A percentile compares a stretch with the other conserved stretches of the same genome.
Evolutionary conservation across 2,329 filamentous ascomycete genomes (phyloP).

Genomic region (Aureobasidium sp.): DNA sequence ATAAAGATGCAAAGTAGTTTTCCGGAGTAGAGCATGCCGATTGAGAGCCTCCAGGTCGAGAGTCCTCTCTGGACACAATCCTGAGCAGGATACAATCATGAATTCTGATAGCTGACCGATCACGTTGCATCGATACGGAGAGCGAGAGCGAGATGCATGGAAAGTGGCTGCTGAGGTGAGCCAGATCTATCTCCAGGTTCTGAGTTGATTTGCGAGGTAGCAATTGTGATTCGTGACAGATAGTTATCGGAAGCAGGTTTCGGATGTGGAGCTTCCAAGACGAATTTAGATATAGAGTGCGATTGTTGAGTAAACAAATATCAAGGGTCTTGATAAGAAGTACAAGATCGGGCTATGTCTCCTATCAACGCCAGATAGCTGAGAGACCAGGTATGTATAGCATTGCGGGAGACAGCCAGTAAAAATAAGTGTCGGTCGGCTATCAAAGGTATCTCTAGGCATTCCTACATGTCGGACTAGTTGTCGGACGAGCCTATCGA

Average conservation of each 20-base stretch:
- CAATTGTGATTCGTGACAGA: neutral
- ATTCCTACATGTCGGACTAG: too few species aligned
- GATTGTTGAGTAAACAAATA: neutral
- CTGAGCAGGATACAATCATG: neutral
- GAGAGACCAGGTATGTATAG: neutral
- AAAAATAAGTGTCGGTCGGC: too few species aligned
- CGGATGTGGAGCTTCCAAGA: neutral
- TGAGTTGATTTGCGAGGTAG: neutral
- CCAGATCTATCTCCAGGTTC: conserved; percentile 23
- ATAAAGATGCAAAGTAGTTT: neutral
- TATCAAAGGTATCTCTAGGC: too few species aligned
- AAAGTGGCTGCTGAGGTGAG: conserved; percentile 43
- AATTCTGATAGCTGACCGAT: neutral
- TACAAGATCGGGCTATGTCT: neutral
- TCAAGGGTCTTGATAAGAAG: neutral
- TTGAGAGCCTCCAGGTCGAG: neutral
- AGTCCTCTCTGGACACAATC: neutral
- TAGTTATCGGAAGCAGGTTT: neutral
- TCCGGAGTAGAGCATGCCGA: neutral
- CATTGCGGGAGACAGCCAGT: neutral
- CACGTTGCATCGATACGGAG: neutral
- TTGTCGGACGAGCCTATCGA: neutral
- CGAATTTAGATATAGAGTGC: neutral
- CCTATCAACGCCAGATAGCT: neutral
- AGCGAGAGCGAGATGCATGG: conserved; percentile 15